Evolutionary conservation across 2,329 filamentous ascomycete species (phyloP), one percentile per base, ranked within the genome.

Genomic region (Paraconiothyrium sp.): DNA sequence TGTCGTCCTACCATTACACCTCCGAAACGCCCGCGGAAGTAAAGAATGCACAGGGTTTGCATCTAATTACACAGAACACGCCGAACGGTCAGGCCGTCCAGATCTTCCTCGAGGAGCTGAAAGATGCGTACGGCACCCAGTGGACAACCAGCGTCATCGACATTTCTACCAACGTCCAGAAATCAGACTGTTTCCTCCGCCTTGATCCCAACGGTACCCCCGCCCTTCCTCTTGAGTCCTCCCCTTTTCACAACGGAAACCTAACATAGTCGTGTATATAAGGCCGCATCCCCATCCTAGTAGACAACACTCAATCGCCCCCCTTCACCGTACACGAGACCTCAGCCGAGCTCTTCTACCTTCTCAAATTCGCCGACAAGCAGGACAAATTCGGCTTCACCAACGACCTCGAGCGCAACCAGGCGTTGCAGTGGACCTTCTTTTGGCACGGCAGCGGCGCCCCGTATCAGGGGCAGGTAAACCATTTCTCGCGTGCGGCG

Each of bases 211-310:
- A 83, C 63, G 82, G 81, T 71, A 58, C 37, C 35, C 46, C 60
- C 62, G 57, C n/a, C 27, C 32, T 24, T 30, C 14, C 7, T 30
- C 10, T 27, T 16, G 4, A 16, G 7, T 9, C 1, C 2, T 41
- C 39, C 35, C 35, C 11, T 37, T 37, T 30, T 30, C 6, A 6
- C 27, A 30, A 4, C 27, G 6, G 27, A 30, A 4, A 7, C 13
- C 35, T 37, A 37, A 37, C 35, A 37, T 10, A 37, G 35, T 3
- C 35, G 35, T 30, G 27, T 30, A 2, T 30, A 4, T 7, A 41
- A 55, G 88, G 87, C 4, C 83, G 86, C 37, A 89, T 89, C 66
- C 86, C 87, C 1, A 86, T 84, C 46, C 82, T 90, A 37, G 82
- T 89, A 35, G 87, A 90, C 78, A 87, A 90, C 65, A 85, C 89